These are phyloP conservation scores for Nemania sp. DNA, from an alignment of 2,329 filamentous ascomycete species.

Conservation along the genomic window DNA sequence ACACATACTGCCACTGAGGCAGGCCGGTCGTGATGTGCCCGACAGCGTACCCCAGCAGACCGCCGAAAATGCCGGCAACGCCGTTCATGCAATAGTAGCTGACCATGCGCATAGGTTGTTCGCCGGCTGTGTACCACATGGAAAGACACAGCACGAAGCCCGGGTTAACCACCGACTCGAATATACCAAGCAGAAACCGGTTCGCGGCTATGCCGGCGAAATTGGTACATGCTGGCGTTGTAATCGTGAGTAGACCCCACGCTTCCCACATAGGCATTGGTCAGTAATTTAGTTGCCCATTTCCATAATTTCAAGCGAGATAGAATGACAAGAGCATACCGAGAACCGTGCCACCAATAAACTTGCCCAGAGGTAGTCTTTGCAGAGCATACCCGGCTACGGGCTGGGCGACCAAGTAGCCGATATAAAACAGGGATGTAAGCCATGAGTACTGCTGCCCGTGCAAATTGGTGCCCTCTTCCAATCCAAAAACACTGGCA, in stretches of 20 bases:
- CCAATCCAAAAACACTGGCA: slow-evolving; percentile 53
- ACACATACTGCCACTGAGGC: slow-evolving; percentile 37
- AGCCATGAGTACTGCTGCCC: slow-evolving; percentile 59
- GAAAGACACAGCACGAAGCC: slow-evolving; percentile 34
- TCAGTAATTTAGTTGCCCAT: background rate
- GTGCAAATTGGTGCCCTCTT: slow-evolving; percentile 50
- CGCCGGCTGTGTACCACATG: slow-evolving; percentile 35
- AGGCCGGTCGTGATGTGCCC: slow-evolving; percentile 37
- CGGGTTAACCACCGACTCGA: slow-evolving; percentile 37
- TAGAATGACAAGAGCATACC: slow-evolving; percentile 10
- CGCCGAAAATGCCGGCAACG: slow-evolving; percentile 34
- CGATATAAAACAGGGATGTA: slow-evolving; percentile 37
- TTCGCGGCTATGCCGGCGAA: slow-evolving; percentile 36
- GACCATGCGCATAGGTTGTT: slow-evolving; percentile 36
- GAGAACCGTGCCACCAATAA: slow-evolving; percentile 31
- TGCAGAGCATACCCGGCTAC: slow-evolving; percentile 36
- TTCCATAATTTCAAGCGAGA: background rate
- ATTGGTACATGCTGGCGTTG: slow-evolving; percentile 34
- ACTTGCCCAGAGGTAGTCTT: slow-evolving; percentile 33
- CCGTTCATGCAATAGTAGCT: slow-evolving; percentile 37
- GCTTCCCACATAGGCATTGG: slow-evolving; percentile 17
- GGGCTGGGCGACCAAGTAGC: slow-evolving; percentile 37
- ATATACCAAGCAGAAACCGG: slow-evolving; percentile 36
- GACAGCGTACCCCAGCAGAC: slow-evolving; percentile 37
- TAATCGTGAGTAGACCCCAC: slow-evolving; percentile 37